Conservation (phyloP, 2,329 filamentous ascomycete species). For the Xylariaceae sp. region DNA sequence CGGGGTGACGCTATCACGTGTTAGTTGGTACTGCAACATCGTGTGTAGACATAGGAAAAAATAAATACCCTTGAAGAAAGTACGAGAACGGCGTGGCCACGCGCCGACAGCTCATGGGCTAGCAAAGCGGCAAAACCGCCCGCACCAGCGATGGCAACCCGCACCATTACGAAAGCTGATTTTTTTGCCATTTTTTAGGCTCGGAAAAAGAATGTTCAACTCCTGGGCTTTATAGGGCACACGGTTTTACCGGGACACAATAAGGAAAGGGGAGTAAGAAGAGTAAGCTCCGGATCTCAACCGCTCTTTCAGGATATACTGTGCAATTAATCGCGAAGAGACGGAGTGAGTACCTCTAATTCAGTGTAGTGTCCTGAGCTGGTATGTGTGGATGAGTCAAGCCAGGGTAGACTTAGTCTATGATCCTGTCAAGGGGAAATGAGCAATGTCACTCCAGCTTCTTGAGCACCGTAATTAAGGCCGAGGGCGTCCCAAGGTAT, state of each 20-base stretch:
- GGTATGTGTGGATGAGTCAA: slow-evolving; percentile 21
- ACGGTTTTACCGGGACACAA: slow-evolving; percentile 8
- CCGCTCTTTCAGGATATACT: slow-evolving; percentile 14
- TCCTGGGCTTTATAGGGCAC: slow-evolving; percentile 13
- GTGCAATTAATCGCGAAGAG: slow-evolving; percentile 16
- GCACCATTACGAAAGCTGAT: slow-evolving; percentile 42
- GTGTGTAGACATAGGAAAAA: slow-evolving; percentile 14
- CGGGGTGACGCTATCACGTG: slow-evolving; percentile 44
- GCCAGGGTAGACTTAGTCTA: slow-evolving; percentile 19
- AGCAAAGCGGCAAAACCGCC: slow-evolving; percentile 54
- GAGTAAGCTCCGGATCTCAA: too few relatives aligned
- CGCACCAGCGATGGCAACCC: slow-evolving; percentile 57
- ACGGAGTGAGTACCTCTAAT: slow-evolving; percentile 18
- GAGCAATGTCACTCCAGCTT: slow-evolving; percentile 22
- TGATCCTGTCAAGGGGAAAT: slow-evolving; percentile 9
- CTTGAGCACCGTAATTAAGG: slow-evolving; percentile 17
- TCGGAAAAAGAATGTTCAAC: slow-evolving; percentile 1
- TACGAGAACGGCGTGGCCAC: slow-evolving; percentile 64
- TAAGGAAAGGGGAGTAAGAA: slow-evolving; percentile 10
- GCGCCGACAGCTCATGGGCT: slow-evolving; percentile 55
- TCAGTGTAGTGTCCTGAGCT: slow-evolving; percentile 16
- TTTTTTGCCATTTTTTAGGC: slow-evolving; percentile 23
- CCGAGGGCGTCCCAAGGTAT: slow-evolving; percentile 17
- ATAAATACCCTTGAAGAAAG: slow-evolving; percentile 57
- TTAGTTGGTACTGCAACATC: slow-evolving; percentile 12